A percentile compares a stretch with the other conserved stretches of the same genome.
Conservation (phyloP, 2,329 filamentous ascomycete genomes). For the Verticillium tricorpus region DNA sequence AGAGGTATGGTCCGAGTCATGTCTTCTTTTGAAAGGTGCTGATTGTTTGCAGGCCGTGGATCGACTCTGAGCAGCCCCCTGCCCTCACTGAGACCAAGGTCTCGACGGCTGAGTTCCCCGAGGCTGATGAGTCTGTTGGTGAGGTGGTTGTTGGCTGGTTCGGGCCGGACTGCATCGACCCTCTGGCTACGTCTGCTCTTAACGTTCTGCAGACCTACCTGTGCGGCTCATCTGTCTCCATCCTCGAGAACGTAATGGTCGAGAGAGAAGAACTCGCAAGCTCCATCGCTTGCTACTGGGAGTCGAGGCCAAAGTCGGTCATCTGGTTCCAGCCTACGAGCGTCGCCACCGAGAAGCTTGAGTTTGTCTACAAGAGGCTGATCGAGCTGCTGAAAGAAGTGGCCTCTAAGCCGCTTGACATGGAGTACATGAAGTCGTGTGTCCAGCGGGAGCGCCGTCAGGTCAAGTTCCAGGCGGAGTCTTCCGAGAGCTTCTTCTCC, state of each 20-base stretch:
- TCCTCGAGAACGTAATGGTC: conserved; percentile 87
- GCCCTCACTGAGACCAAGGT: conserved; percentile 67
- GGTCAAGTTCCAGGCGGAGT: conserved; percentile 79
- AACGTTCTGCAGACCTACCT: conserved; percentile 81
- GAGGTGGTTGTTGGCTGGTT: conserved; percentile 85
- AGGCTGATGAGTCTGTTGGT: conserved; percentile 91
- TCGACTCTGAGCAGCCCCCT: conserved; percentile 78
- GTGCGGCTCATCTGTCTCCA: conserved; percentile 85
- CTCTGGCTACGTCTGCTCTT: conserved; percentile 64
- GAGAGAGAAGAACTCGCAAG: conserved; percentile 91
- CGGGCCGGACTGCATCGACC: conserved; percentile 75
- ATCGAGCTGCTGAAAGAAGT: conserved; percentile 81
- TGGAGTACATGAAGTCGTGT: conserved; percentile 86
- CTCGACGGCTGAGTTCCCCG: conserved; percentile 83
- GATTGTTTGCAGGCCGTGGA: conserved; percentile 63
- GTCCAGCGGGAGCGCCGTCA: conserved; percentile 76
- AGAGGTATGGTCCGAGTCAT: conserved; percentile 38
- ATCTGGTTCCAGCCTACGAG: conserved; percentile 84
- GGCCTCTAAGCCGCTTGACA: conserved; percentile 74
- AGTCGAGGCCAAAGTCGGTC: conserved; percentile 74
- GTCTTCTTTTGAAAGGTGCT: conserved; percentile 1
- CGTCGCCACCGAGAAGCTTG: conserved; percentile 81
- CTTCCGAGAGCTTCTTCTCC: conserved; percentile 74
- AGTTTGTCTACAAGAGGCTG: conserved; percentile 77
- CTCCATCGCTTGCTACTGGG: conserved; percentile 73